A percentile compares a stretch with the other conserved stretches of the same genome.
Evolutionary conservation across 208 protist species (phyloP).

Genomic region (Plasmodiophora brassicae): DNA sequence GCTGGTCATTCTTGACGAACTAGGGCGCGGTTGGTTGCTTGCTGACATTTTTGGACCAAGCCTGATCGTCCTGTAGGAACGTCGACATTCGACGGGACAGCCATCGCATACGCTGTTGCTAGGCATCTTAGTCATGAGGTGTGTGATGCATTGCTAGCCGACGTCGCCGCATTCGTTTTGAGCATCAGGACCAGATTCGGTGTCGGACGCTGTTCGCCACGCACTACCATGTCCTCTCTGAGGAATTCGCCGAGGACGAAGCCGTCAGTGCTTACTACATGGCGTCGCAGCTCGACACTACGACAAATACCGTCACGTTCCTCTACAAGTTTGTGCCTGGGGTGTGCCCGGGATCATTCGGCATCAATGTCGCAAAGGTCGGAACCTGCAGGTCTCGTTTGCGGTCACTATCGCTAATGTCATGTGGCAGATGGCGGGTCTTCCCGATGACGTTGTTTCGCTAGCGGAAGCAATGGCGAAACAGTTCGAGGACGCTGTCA

Average conservation of each 20-base stretch:
- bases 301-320: constrained; percentile 40
- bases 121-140: constrained; percentile 39
- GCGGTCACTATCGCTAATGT: not conserved
- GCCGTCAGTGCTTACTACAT: constrained; percentile 35
- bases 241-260: constrained; percentile 32
- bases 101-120: constrained; percentile 88
- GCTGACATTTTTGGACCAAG: too few species aligned
- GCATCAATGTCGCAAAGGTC: constrained; percentile 37
- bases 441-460: not conserved
- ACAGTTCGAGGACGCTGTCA: too few species aligned
- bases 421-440: not conserved
- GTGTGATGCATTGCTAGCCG: not conserved
- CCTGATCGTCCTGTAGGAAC: constrained; percentile 30
- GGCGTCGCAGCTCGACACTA: constrained; percentile 35
- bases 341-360: constrained; percentile 35
- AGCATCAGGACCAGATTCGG: not conserved
- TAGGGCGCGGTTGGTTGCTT: constrained; percentile 89
- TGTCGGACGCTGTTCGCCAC: constrained; percentile 57
- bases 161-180: not conserved
- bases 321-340: constrained; percentile 45
- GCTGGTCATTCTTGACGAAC: constrained; percentile 94
- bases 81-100: constrained; percentile 90
- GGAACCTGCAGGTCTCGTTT: not conserved
- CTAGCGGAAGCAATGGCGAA: not conserved
- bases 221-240: constrained; percentile 88